phyloP scores from a whole-genome alignment of 2,329 filamentous ascomycete genomes.

The Nigrograna mackinnonii region DNA sequence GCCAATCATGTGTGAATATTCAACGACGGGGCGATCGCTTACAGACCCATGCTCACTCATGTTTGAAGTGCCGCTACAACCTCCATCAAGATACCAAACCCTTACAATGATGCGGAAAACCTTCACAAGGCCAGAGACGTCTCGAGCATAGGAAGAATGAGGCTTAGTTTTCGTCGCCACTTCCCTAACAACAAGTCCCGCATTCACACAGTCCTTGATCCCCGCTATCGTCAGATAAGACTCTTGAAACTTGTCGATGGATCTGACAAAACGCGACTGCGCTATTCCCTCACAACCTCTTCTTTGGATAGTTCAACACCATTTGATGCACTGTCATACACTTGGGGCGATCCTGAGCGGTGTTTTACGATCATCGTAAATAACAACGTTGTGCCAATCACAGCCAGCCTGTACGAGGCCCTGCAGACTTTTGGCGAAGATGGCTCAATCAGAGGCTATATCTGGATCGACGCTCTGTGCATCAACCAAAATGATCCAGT shows the following conservation, averaged over 20 bases:
- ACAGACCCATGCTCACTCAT: too few species aligned
- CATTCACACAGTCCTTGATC: too few species aligned
- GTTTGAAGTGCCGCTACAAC: too few species aligned
- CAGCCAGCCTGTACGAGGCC: background rate
- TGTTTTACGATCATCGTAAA: background rate
- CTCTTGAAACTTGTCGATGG: background rate
- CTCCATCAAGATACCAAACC: too few species aligned
- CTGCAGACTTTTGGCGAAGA: background rate
- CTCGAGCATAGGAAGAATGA: too few species aligned
- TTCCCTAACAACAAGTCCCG: too few species aligned
- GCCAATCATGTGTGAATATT: too few species aligned
- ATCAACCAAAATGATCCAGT: background rate
- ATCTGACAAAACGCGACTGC: background rate
- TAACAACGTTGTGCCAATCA: background rate
- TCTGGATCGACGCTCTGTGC: background rate
- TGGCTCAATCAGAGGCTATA: background rate
- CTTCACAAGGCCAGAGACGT: too few species aligned
- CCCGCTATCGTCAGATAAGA: too few species aligned
- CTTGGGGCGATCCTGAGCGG: background rate
- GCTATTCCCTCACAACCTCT: background rate
- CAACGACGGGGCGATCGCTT: too few species aligned
- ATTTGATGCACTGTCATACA: background rate
- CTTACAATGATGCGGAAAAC: too few species aligned
- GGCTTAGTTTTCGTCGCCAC: too few species aligned
- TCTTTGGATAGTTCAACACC: background rate